Conservation (phyloP, 2,329 filamentous ascomycete genomes). For the Talaromyces marneffei region DNA sequence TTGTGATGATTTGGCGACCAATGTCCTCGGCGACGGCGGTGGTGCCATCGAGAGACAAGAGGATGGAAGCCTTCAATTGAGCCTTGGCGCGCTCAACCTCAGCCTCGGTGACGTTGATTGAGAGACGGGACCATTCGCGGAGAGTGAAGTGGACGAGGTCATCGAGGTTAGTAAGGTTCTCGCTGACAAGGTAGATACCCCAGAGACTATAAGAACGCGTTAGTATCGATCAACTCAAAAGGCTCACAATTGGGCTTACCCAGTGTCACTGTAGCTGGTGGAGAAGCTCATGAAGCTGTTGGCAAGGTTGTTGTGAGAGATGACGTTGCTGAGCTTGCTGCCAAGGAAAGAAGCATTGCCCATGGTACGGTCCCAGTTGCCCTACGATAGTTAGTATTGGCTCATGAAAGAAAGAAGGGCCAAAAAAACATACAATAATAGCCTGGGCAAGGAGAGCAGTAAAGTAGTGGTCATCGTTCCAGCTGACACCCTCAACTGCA, state of each 20-base stretch:
- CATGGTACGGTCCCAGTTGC: slow-evolving; percentile 99
- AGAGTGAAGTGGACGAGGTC: slow-evolving; percentile 98
- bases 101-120: slow-evolving; percentile 76
- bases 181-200: slow-evolving; percentile 97
- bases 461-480: slow-evolving; percentile 99
- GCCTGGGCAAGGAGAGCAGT: slow-evolving; percentile 95
- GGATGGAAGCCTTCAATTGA: slow-evolving; percentile 96
- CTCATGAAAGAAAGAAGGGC: not conserved
- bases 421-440: slow-evolving; percentile 56
- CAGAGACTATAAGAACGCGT: slow-evolving; percentile 64
- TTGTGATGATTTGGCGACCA: slow-evolving; percentile 96
- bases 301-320: slow-evolving; percentile 90
- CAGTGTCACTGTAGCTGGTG: slow-evolving; percentile 98
- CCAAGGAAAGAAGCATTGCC: slow-evolving; percentile 95
- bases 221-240: slow-evolving; percentile 4
- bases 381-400: slow-evolving; percentile 30
- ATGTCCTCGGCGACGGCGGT: slow-evolving; percentile 97
- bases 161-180: slow-evolving; percentile 80
- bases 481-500: slow-evolving; percentile 98
- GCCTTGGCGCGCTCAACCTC: slow-evolving; percentile 98
- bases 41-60: slow-evolving; percentile 94
- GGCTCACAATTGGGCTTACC: slow-evolving; percentile 68
- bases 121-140: slow-evolving; percentile 95
- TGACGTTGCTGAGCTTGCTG: slow-evolving; percentile 92
- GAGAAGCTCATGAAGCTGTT: slow-evolving; percentile 99